Evolutionary conservation across 345 rosid species (phyloP).

Genomic region (Populus tremula): DNA sequence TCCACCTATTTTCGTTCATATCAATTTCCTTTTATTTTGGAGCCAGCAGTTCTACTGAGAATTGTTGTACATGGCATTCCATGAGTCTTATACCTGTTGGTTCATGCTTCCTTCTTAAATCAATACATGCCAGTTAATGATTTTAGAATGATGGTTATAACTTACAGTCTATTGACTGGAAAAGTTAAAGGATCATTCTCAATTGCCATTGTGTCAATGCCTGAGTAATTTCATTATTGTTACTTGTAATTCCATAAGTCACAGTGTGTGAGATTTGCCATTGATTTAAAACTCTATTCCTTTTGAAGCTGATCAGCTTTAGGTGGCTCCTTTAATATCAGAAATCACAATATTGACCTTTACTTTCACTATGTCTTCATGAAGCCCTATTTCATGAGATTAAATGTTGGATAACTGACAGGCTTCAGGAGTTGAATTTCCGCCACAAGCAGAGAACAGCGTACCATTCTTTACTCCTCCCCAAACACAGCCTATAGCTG

Average conservation of each 20-base stretch:
- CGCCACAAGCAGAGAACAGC: conserved; percentile 75
- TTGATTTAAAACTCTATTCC: background rate
- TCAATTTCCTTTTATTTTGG: background rate
- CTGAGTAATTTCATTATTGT: background rate
- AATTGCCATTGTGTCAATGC: background rate
- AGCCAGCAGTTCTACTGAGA: background rate
- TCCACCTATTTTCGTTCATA: background rate
- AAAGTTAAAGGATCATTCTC: background rate
- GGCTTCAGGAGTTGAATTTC: conserved; percentile 88
- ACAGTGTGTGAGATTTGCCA: background rate
- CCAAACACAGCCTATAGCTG: conserved; percentile 72
- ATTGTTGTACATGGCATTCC: background rate
- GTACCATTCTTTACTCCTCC: conserved; percentile 97
- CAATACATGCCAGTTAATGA: background rate
- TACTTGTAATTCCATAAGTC: background rate
- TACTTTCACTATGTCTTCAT: background rate
- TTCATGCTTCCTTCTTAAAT: background rate
- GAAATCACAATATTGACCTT: background rate
- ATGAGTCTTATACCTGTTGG: background rate
- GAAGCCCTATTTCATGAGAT: background rate
- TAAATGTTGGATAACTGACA: conserved; percentile 31
- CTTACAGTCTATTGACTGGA: background rate
- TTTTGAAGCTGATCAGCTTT: background rate
- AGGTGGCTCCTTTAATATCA: background rate
- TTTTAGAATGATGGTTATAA: background rate